Base-by-base conservation (phyloP, 2,329 filamentous ascomycete genomes). In the Aureobasidium sp. region DNA sequence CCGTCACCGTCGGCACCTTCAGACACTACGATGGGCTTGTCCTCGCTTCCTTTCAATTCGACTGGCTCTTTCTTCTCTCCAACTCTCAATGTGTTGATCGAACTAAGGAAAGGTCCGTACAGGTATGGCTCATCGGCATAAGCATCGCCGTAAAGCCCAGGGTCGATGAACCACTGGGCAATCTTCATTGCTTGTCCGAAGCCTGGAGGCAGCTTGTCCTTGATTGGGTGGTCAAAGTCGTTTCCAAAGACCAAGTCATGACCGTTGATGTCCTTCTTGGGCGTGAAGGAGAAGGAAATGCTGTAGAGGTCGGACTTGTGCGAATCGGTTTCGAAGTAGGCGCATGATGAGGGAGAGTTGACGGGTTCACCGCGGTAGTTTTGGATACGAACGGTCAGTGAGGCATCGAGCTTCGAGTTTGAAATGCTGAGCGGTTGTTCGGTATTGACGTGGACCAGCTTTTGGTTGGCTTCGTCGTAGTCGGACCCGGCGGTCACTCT, bases 181-280 rank as follows among this genome's bases (percentile, higher is more conserved):
- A 96, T 87, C 59, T 85, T 87, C 75, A 97, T 85, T 0, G 92
- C 92, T 10, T 90, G 87, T 71, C 85, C 85, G 75, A 96, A 96
- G 0, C 93, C 92, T 0, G 90, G 90, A 0, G 94, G 93, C 1
- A 99, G 79, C 17, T 87, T 84, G 71, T 96, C 88, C 34, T 91
- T 84, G 68, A 99, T 94, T 0, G 94, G 90, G 56, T 89, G 84
- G 71, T 96, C 92, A 72, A 97, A 97, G 78, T 97, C 92, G 73
- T 97, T 97, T 46, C 93, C 94, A 69, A 96, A 96, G 60, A 97
- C 86, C 2, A 99, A 80, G 65, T 95, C 86, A 29, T 83, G 75
- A 48, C 85, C 91, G 3, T 81, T 79, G 62, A 96, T 85, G 39
- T 75, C 75, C 34, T 77, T 69, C 69, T 89, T 90, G n/a, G 88